These are phyloP conservation scores for Cryptococcus neoformans DNA, from an alignment of 1,284 basidiomycete species.

Conservation along the genomic window DNA sequence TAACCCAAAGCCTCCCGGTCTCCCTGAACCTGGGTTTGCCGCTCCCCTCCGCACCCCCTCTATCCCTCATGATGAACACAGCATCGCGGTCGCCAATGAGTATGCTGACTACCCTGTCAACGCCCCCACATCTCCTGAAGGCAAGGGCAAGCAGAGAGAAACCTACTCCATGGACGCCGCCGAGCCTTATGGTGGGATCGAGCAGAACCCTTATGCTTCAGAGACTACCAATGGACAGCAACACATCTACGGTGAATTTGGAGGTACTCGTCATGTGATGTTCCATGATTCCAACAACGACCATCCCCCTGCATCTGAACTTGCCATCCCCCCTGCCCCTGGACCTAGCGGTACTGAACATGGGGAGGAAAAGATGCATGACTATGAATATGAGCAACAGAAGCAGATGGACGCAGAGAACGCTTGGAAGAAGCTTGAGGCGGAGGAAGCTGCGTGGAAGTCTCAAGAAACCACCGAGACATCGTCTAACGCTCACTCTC, in stretches of 20 bases:
- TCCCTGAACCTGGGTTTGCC: conserved; percentile 22
- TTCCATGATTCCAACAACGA: conserved; percentile 33
- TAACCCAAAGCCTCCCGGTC: conserved; percentile 39
- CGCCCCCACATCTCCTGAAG: conserved; percentile 5
- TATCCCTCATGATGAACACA: conserved; percentile 10
- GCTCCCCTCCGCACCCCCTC: conserved; percentile 13
- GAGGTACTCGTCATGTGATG: conserved; percentile 24
- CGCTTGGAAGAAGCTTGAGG: conserved; percentile 17
- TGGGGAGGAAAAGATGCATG: conserved; percentile 13
- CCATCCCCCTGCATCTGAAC: neutral
- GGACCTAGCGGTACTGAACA: neutral
- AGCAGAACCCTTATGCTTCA: conserved; percentile 17
- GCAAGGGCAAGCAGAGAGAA: conserved; percentile 22
- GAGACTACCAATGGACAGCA: conserved; percentile 2
- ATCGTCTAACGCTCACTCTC: neutral
- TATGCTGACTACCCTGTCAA: conserved; percentile 36
- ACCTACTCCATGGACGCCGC: conserved; percentile 16
- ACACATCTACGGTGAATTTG: conserved; percentile 29
- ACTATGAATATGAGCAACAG: conserved; percentile 47
- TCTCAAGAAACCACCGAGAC: conserved; percentile 3
- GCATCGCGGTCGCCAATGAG: conserved; percentile 36
- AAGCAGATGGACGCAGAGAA: conserved; percentile 28
- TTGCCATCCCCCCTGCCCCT: neutral
- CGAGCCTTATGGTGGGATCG: conserved; percentile 32
- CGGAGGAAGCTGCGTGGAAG: conserved; percentile 22